phyloP scores from a whole-genome alignment of 495 filamentous ascomycete species.

The Bacidia rubella region DNA sequence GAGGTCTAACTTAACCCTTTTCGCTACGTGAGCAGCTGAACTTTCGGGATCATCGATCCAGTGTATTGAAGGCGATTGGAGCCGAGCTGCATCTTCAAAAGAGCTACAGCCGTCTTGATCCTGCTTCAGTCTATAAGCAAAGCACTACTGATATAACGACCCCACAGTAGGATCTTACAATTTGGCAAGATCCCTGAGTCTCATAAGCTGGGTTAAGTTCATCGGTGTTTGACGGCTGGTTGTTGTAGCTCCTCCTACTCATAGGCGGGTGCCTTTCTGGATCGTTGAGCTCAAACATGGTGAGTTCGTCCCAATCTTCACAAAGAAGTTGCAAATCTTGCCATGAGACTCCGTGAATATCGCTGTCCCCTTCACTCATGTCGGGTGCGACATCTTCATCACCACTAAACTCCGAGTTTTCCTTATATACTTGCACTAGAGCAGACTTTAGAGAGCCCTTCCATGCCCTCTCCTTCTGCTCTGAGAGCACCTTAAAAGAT shows the following conservation, averaged over 20 bases:
- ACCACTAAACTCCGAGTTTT: constrained; percentile 32
- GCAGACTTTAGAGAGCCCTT: constrained; percentile 42
- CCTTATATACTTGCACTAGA: constrained; percentile 42
- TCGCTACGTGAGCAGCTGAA: constrained; percentile 53
- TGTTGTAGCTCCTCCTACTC: too few relatives aligned
- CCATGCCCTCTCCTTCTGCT: constrained; percentile 37
- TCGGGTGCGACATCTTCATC: constrained; percentile 41
- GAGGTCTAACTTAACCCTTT: constrained; percentile 69
- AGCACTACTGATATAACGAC: too few relatives aligned
- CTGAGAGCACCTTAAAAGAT: constrained; percentile 54
- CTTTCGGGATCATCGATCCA: constrained; percentile 47
- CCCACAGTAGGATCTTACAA: too few relatives aligned
- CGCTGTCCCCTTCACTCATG: constrained; percentile 46
- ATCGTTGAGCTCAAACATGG: not conserved
- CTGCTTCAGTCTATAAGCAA: too few relatives aligned
- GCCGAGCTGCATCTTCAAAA: constrained; percentile 28
- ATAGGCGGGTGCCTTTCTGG: too few relatives aligned
- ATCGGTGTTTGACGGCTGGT: too few relatives aligned
- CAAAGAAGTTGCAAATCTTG: constrained; percentile 68
- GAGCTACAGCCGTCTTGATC: not conserved
- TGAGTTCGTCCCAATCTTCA: constrained; percentile 56
- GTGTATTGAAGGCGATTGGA: constrained; percentile 32
- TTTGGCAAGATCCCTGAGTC: too few relatives aligned
- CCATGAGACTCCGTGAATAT: constrained; percentile 51
- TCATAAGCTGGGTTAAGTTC: too few relatives aligned